A percentile compares a stretch with the other conserved stretches of the same genome.
Evolutionary conservation across 495 filamentous ascomycete species (phyloP).

Genomic region (Xylaria grammica): DNA sequence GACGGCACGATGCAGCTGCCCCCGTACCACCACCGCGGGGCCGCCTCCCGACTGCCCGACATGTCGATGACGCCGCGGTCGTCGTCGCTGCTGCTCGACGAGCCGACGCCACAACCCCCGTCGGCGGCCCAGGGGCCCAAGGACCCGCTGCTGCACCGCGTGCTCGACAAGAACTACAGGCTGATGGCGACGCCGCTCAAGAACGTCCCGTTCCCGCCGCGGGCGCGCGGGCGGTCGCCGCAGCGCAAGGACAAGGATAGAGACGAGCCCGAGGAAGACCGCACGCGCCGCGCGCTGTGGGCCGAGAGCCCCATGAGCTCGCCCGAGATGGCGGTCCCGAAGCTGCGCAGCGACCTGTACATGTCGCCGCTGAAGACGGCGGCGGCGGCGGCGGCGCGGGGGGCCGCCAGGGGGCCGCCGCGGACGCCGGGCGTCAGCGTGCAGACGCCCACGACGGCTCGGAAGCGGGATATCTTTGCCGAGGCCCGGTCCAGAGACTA

Average conservation of each 20-base stretch:
- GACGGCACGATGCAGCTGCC: conserved; percentile 50
- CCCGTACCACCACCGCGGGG: conserved; percentile 42
- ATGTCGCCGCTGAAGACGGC: conserved; percentile 65
- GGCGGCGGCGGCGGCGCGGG: conserved; percentile 14
- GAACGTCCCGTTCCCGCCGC: conserved; percentile 20
- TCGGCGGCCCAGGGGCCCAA: conserved; percentile 52
- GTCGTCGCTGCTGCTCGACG: conserved; percentile 38
- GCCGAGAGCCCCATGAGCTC: conserved; percentile 73
- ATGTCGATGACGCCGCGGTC: conserved; percentile 60
- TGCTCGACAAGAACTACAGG: conserved; percentile 92
- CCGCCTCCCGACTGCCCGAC: conserved; percentile 52
- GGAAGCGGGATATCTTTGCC: conserved; percentile 52
- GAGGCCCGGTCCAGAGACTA: conserved; percentile 25
- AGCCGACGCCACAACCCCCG: conserved; percentile 42
- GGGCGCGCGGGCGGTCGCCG: conserved; percentile 36
- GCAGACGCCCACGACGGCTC: conserved; percentile 63
- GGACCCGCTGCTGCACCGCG: conserved; percentile 82
- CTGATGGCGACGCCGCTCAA: conserved; percentile 87
- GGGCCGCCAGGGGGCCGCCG: too few species aligned
- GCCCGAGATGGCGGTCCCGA: conserved; percentile 77
- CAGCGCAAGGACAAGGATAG: conserved; percentile 24
- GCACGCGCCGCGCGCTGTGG: conserved; percentile 39
- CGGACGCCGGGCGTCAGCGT: conserved; percentile 80
- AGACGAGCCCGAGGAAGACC: conserved; percentile 44
- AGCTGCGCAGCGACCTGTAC: conserved; percentile 85